Conservation (phyloP, 1,284 basidiomycete genomes). For the Fomitopsis pinicola region DNA sequence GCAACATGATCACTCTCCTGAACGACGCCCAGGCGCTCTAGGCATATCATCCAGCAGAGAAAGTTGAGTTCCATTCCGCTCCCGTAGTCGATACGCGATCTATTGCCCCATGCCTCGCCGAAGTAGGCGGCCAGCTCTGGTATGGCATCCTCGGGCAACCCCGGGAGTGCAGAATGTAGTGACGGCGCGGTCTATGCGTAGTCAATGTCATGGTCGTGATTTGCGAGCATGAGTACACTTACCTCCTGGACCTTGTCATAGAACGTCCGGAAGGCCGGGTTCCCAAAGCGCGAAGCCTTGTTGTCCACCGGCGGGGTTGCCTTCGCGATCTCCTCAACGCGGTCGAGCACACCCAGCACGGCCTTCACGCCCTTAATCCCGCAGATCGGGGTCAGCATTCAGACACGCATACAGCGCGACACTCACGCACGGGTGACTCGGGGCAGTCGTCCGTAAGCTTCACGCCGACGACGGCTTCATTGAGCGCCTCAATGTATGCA, state of each 20-base stretch:
- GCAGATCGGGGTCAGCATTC: background rate
- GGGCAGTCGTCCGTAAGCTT: constrained; percentile 69
- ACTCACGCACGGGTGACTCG: constrained; percentile 49
- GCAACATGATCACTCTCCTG: constrained; percentile 66
- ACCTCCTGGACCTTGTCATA: constrained; percentile 81
- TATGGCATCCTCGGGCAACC: constrained; percentile 53
- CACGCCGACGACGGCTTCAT: constrained; percentile 71
- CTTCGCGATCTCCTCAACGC: constrained; percentile 64
- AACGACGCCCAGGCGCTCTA: constrained; percentile 74
- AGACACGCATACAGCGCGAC: background rate
- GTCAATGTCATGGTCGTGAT: background rate
- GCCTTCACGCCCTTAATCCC: constrained; percentile 53
- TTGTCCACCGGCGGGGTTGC: constrained; percentile 88
- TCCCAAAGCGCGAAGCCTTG: constrained; percentile 90
- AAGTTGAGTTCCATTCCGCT: constrained; percentile 99
- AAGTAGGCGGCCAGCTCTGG: constrained; percentile 81
- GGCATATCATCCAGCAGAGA: constrained; percentile 92
- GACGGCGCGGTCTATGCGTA: constrained; percentile 37
- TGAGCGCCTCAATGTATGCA: constrained; percentile 73
- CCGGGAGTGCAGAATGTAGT: constrained; percentile 56
- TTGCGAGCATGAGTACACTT: constrained; percentile 18
- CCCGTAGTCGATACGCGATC: constrained; percentile 93
- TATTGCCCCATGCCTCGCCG: constrained; percentile 87
- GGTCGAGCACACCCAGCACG: constrained; percentile 61
- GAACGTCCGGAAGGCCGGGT: constrained; percentile 93